Evolutionary conservation across 495 filamentous ascomycete species (phyloP).

Genomic region (Pyrenopolyporus hunteri): DNA sequence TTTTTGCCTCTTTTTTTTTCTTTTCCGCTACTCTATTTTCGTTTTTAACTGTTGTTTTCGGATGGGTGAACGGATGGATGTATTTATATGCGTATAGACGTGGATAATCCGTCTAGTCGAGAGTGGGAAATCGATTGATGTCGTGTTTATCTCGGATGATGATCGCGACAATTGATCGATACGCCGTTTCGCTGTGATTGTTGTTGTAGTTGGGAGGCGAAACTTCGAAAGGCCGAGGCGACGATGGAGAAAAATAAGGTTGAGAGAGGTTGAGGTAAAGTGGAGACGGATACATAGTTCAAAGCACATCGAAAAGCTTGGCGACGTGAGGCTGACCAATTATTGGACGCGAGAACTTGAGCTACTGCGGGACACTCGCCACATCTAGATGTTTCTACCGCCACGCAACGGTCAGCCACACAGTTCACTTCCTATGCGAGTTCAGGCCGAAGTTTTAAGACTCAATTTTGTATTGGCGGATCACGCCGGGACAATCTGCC

Average conservation of each 20-base stretch:
- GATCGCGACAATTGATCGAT: not conserved
- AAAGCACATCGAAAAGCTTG: not conserved
- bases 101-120: not conserved
- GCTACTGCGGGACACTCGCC: conserved; percentile 9
- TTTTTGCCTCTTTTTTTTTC: not conserved
- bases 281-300: conserved; percentile 7
- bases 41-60: not conserved
- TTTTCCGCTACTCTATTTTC: not conserved
- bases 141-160: not conserved
- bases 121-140: not conserved
- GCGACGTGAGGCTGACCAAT: conserved; percentile 25
- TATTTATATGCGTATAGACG: not conserved
- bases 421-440: not conserved
- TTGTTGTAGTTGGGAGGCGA: conserved; percentile 9
- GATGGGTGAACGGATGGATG: not conserved
- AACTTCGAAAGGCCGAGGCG: not conserved
- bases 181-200: not conserved
- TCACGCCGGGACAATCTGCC: too few species aligned
- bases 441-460: too few species aligned
- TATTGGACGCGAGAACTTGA: not conserved
- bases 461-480: too few species aligned
- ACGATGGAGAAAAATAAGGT: conserved; percentile 16
- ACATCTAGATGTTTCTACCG: conserved; percentile 33
- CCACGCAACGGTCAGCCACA: conserved; percentile 23
- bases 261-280: conserved; percentile 21